These are phyloP conservation scores for Rubia peregrina DNA, from an alignment of 305 asterid genomes.

Conservation along the genomic window DNA sequence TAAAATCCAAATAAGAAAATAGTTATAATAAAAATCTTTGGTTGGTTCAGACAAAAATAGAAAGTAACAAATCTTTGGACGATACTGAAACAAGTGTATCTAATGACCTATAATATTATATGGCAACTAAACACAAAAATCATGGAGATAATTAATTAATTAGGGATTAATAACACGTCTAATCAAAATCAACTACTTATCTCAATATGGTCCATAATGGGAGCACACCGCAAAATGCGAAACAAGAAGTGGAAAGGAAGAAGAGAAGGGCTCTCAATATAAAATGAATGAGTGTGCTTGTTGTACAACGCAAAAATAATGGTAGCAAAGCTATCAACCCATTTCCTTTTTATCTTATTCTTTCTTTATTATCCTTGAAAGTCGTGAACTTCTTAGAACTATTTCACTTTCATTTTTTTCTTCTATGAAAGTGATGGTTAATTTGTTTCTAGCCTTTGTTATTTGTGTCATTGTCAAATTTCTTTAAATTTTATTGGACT, in stretches of 20 bases:
- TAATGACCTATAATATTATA: no score
- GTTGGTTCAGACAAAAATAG: no score
- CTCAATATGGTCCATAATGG: background rate
- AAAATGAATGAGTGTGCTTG: background rate
- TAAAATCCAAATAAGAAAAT: no score
- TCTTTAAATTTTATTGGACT: no score
- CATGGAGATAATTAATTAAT: no score
- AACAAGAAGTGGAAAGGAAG: background rate
- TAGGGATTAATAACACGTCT: background rate
- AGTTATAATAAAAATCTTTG: no score
- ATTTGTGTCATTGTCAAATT: background rate
- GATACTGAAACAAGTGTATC: no score
- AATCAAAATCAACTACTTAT: background rate
- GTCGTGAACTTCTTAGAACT: constrained; percentile 3
- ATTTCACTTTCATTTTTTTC: background rate
- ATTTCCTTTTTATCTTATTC: background rate
- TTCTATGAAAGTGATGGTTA: constrained; percentile 7
- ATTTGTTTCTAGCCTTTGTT: background rate
- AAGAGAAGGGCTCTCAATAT: background rate
- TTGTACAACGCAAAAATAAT: constrained; percentile 4
- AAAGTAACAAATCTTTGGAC: no score
- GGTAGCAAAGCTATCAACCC: constrained; percentile 5
- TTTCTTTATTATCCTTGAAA: constrained; percentile 4
- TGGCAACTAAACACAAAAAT: no score
- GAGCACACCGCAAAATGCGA: background rate